Percentiles rank a stretch among this genome's conserved stretches.
Conservation (phyloP, 2,329 filamentous ascomycete species). For the Mariannaea sp. region DNA sequence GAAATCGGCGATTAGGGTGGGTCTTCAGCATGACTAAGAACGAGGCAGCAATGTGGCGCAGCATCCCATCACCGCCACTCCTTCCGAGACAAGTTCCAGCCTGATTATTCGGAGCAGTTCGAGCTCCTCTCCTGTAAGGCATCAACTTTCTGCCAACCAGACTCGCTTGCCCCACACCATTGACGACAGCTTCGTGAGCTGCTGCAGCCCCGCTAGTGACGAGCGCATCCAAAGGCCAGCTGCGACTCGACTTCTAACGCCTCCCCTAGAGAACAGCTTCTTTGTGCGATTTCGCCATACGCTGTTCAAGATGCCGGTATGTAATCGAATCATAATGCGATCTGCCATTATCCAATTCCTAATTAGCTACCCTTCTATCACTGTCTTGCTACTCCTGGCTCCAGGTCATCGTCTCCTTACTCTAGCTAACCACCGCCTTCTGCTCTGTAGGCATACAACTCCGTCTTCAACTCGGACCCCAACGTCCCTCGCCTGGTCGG, state of each 20-base stretch:
- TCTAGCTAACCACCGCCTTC: conserved; percentile 32
- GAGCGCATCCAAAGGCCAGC: conserved; percentile 35
- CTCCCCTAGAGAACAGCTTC: conserved; percentile 29
- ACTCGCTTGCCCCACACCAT: conserved; percentile 38
- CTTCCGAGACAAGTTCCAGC: conserved; percentile 19
- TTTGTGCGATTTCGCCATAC: conserved; percentile 27
- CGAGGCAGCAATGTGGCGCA: conserved; percentile 25
- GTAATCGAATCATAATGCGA: conserved; percentile 29
- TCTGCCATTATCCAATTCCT: conserved; percentile 3
- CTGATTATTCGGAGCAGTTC: conserved; percentile 16
- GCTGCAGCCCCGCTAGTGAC: conserved; percentile 40
- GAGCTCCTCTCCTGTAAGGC: conserved; percentile 27
- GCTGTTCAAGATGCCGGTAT: conserved; percentile 54
- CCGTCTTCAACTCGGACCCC: conserved; percentile 88
- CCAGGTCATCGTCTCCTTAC: conserved; percentile 18
- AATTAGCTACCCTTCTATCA: neutral
- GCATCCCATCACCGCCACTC: conserved; percentile 10
- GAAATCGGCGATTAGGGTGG: conserved; percentile 2
- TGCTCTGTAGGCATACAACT: conserved; percentile 83
- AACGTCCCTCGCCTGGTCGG: conserved; percentile 67
- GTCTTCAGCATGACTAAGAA: conserved; percentile 17
- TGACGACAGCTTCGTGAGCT: conserved; percentile 42
- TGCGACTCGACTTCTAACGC: conserved; percentile 22
- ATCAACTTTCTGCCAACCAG: conserved; percentile 27
- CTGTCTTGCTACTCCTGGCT: conserved; percentile 23